A percentile compares a stretch with the other conserved stretches of the same genome.
phyloP scores from a whole-genome alignment of 352 stramenopile species.

The Phytophthora multivora region DNA sequence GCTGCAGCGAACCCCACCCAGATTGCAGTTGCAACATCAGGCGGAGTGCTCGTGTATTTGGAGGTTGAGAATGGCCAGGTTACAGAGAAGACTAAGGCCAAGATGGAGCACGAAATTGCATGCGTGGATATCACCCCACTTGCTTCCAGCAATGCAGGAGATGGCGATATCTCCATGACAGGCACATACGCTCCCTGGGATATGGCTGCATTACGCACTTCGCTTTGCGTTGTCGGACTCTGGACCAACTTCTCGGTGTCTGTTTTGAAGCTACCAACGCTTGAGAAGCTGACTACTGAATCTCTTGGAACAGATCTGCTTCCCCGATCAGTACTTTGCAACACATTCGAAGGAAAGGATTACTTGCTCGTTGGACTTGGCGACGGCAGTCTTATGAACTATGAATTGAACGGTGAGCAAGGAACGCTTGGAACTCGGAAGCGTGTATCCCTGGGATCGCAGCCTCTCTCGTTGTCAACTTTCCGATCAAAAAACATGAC shows the following conservation, averaged over 20 bases:
- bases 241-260: slow-evolving; percentile 95
- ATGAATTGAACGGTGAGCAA: slow-evolving; percentile 66
- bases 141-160: slow-evolving; percentile 15
- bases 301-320: slow-evolving; percentile 82
- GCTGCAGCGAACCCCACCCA: slow-evolving; percentile 91
- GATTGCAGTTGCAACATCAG: slow-evolving; percentile 90
- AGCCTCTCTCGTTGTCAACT: slow-evolving; percentile 93
- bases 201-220: slow-evolving; percentile 47
- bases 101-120: slow-evolving; percentile 95
- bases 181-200: slow-evolving; percentile 58
- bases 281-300: slow-evolving; percentile 72
- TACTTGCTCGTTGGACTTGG: slow-evolving; percentile 97
- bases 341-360: slow-evolving; percentile 81
- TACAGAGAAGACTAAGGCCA: slow-evolving; percentile 60
- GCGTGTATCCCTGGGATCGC: slow-evolving; percentile 94
- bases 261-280: slow-evolving; percentile 79
- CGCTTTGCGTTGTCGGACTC: slow-evolving; percentile 85
- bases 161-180: slow-evolving; percentile 72
- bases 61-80: slow-evolving; percentile 70
- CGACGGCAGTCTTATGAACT: slow-evolving; percentile 95
- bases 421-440: slow-evolving; percentile 82
- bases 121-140: slow-evolving; percentile 92
- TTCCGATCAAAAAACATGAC: slow-evolving; percentile 93
- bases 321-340: slow-evolving; percentile 88
- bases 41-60: slow-evolving; percentile 92